Conservation (phyloP, 345 rosid species). For the Brassica nigra region DNA sequence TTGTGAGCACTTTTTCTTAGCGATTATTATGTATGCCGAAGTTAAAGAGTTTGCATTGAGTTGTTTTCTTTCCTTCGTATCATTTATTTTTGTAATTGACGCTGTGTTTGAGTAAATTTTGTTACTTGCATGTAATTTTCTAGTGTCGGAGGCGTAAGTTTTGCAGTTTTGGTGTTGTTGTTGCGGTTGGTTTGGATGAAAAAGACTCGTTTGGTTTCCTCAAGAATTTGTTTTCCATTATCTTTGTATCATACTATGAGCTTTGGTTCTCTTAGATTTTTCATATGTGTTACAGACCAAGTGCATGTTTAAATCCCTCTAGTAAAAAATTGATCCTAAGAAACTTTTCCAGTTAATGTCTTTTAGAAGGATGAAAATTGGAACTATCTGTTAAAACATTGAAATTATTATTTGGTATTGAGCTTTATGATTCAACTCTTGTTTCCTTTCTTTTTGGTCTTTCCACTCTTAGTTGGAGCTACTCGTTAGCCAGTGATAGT, state of each 20-base stretch:
- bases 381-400: neutral
- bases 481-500: neutral
- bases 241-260: neutral
- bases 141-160: neutral
- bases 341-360: neutral
- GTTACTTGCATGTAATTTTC: neutral
- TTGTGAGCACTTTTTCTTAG: neutral
- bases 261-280: neutral
- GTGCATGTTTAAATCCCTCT: neutral
- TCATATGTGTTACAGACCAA: neutral
- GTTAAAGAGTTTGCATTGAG: neutral
- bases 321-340: neutral
- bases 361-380: neutral
- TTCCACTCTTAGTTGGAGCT: neutral
- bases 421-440: neutral
- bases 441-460: neutral
- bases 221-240: neutral
- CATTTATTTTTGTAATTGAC: neutral
- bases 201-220: neutral
- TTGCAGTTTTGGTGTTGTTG: neutral
- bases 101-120: neutral
- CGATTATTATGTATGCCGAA: neutral
- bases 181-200: neutral
- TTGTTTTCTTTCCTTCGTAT: neutral
- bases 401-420: neutral